Base-by-base conservation (phyloP, 2,329 filamentous ascomycete species). In the Metarhizium robertsii region DNA sequence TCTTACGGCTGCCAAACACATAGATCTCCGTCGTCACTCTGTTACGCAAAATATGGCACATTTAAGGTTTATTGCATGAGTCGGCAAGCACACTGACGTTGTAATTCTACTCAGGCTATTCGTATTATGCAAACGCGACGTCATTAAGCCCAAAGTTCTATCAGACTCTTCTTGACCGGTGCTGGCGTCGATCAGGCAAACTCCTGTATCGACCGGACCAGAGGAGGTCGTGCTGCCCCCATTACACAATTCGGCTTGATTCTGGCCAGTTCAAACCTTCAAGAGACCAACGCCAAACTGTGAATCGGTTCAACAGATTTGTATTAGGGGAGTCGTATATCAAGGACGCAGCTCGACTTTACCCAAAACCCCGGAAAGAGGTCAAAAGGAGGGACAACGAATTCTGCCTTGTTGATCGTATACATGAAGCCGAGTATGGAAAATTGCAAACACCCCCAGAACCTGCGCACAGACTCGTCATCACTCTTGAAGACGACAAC, bases 141-240 rank as follows among this genome's bases (percentile, higher is more conserved):
- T 80, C 76, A 29, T 69, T 92, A 63, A 84, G 78, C 50, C 77
- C 85, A 6, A 71, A 75, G 1, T 83, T 88, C 63, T 94, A 94
- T 64, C 86, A 92, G 67, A 73, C 68, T 47, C 75, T 94, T 42
- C 73, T 92, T 48, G 82, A 91, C 68, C 81, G 87, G 60, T 88
- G 85, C 59, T 94, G 88, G 88, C 85, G 89, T 68, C 80, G 88
- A 59, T 91, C 84, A 42, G 84, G 81, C 16, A 82, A 73, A 32
- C 75, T 90, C 8, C 74, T 94, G 51, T 94, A 94, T 71, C 84
- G 89, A 58, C 88, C 89, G 14, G 87, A 94, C 69, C 85, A 90
- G 64, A 79, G 80, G 57, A 78, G 84, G 55, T 88, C 90, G 59
- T 99, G 94, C 66, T 99, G 94, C 69, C 91, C 92, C 48, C 91